Evolutionary conservation across 2,329 filamentous ascomycete genomes (phyloP), one percentile per base, ranked within the genome.

Genomic region (Sclerotinia minor): DNA sequence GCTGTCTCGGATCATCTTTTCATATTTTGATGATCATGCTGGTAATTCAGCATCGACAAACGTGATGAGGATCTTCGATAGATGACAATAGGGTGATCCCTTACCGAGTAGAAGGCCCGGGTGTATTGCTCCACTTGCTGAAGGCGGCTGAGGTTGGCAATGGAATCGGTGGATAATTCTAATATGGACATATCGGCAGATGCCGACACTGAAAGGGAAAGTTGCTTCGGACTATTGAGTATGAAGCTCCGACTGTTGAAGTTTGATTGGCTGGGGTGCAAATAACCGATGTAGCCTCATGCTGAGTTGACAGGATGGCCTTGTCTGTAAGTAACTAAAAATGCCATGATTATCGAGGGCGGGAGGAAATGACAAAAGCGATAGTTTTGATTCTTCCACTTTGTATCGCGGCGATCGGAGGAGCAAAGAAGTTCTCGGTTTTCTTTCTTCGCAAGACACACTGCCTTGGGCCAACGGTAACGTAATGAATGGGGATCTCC

Each of bases 71-170:
- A 49, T 50, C 9, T 38, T 50, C 45, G 2, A 26, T 5, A 35
- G 21, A 50, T 38, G 59, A 24, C 15, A 38, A 41, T 50, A n/a
- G n/a, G n/a, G 29, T 35, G 21, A 15, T 19, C 26, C n/a, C 45
- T 63, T 63, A 50, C 29, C 45, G 29, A 50, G 29, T 63, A 24
- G 45, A 50, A 63, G 59, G 59, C 21, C 59, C 32, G 45, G 45
- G 45, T 38, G 44, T 24, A 24, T 49, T 60, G 47, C 58, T 60
- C 57, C 58, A 21, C 47, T 32, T 26, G 8, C n/a, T 38, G 58
- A 21, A 24, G 29, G 44, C 21, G 35, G 44, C 58, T 50, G 59
- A 50, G 45, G 21, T 38, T 32, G 21, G 53, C 9, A 50, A 38
- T 38, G 45, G 17, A 49, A 11, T 15, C 32, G 5, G 19, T 24